Conservation (phyloP, 768 basidiomycete genomes). For the Mycena kentingensis region DNA sequence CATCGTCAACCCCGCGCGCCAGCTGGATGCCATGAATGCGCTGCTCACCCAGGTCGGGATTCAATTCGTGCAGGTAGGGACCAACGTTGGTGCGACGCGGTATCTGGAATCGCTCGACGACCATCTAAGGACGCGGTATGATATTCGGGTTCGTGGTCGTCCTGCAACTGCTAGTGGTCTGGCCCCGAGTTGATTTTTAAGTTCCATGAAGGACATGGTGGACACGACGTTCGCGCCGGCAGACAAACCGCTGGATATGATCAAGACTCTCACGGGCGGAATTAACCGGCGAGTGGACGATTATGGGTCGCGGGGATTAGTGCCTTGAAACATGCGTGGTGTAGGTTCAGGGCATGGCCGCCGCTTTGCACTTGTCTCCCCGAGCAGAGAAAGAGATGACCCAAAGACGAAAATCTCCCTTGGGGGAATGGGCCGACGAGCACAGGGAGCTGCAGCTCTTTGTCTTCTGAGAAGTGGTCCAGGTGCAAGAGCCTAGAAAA, state of each 20-base stretch:
- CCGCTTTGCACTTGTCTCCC: too few species aligned
- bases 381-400: too few species aligned
- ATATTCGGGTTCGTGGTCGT: constrained; percentile 41
- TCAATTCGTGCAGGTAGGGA: constrained; percentile 67
- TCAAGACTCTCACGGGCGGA: constrained; percentile 65
- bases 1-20: constrained; percentile 42
- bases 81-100: constrained; percentile 39
- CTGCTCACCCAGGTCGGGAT: constrained; percentile 58
- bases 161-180: neutral
- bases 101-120: constrained; percentile 55
- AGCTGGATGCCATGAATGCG: constrained; percentile 47
- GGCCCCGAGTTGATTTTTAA: neutral
- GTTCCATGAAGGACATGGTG: constrained; percentile 56
- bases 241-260: constrained; percentile 47
- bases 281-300: constrained; percentile 54
- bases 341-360: too few species aligned
- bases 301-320: too few species aligned
- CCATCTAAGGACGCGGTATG: constrained; percentile 40
- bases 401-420: too few species aligned
- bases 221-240: constrained; percentile 56
- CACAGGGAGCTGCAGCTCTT: too few species aligned
- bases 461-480: too few species aligned
- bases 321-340: too few species aligned
- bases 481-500: too few species aligned
- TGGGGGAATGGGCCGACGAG: too few species aligned